Base-by-base conservation (phyloP, 257 asterid species). In the Leptodermis oblonga region DNA sequence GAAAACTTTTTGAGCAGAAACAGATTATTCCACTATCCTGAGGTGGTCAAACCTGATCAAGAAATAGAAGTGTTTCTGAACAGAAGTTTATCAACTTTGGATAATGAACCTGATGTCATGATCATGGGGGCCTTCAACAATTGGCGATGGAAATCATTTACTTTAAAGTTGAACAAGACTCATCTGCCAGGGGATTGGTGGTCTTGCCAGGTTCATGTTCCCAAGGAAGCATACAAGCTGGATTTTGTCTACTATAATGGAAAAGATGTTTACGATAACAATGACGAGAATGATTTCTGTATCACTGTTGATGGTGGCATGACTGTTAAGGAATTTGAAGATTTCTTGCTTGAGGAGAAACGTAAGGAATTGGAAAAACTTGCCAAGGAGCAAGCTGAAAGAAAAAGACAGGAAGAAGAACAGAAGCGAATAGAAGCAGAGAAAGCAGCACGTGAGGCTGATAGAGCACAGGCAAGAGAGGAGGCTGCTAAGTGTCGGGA, bases 61-160 rank as follows among this genome's bases (percentile, higher is more conserved):
- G 82, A 82, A 42, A 74, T 94, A 11, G 97, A 89, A 76, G 82
- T 91, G 70, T 89, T 79, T 77, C 81, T 94, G 26, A 86, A 87
- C 76, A 80, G 86, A 80, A 89, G 96, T 80, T 83, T 91, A 70
- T 89, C 99, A 76, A 70, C 87, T 62, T 83, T 94, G 85, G 82
- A 70, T 70, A 82, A 87, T 67, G 93, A 94, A 81, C 84, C 86
- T 4, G 85, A 84, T 60, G 79, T 94, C 59, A 7, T 85, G 68
- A 87, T 94, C 76, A 91, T 85, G 96, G 99, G 99, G 71, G 97
- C 86, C 63, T 94, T 84, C 72, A 94, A 94, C 72, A 90, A 80
- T 79, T 94, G 96, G 97, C 81, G 80, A 73, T 94, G 97, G 97
- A 89, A 81, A 80, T 86, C 93, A 53, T 94, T 94, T 77, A 77